Evolutionary conservation across 306 rosid genomes (phyloP).

Genomic region (Gynostemma pentaphyllum): DNA sequence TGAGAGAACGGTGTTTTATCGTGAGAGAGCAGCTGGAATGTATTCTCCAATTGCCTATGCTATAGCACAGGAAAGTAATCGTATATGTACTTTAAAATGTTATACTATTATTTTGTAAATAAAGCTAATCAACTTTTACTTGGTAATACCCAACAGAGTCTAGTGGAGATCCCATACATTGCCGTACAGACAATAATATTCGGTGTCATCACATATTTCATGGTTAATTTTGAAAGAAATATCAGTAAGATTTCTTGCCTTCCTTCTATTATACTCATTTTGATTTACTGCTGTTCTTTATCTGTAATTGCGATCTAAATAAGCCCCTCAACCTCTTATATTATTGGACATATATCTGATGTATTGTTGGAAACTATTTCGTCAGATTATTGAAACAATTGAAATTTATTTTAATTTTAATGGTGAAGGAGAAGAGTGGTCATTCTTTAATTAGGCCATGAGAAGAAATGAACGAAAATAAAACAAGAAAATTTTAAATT

Average conservation of each 20-base stretch:
- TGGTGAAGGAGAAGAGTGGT: too few species aligned
- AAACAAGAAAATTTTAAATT: background rate
- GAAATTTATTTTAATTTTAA: too few species aligned
- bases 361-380: too few species aligned
- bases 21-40: constrained; percentile 93
- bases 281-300: background rate
- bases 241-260: constrained; percentile 24
- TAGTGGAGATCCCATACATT: constrained; percentile 84
- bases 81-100: background rate
- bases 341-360: too few species aligned
- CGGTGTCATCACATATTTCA: constrained; percentile 67
- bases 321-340: background rate
- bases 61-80: constrained; percentile 52
- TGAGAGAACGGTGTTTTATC: constrained; percentile 84
- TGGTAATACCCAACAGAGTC: constrained; percentile 41
- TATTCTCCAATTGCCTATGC: constrained; percentile 81
- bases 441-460: too few species aligned
- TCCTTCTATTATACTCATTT: background rate
- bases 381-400: too few species aligned
- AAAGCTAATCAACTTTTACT: background rate
- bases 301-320: too few species aligned
- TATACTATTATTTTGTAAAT: background rate
- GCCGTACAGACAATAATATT: constrained; percentile 54
- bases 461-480: too few species aligned
- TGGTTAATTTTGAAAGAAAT: constrained; percentile 65